A percentile compares a stretch with the other conserved stretches of the same genome.
phyloP scores from a whole-genome alignment of 768 basidiomycete species.

The Leccinum obscurum region DNA sequence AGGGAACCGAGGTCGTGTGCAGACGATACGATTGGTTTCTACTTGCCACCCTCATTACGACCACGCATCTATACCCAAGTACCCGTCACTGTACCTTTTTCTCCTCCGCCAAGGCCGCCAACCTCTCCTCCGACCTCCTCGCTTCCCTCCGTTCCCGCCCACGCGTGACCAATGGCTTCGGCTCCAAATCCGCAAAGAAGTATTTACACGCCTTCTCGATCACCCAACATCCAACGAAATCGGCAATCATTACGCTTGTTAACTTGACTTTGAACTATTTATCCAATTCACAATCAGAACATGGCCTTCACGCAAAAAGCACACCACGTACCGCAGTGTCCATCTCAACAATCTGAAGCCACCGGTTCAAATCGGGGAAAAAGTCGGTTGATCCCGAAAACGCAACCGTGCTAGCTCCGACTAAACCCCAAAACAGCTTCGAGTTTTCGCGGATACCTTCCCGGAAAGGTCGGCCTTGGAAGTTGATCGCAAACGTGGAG shows the following conservation, averaged over 20 bases:
- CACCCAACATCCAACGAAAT: slow-evolving; percentile 86
- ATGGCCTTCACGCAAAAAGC: neutral
- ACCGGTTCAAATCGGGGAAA: slow-evolving; percentile 91
- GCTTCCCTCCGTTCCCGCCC: slow-evolving; percentile 79
- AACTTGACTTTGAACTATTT: slow-evolving; percentile 79
- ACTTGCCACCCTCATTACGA: neutral
- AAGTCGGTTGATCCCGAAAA: slow-evolving; percentile 94
- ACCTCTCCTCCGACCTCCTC: slow-evolving; percentile 45
- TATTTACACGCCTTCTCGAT: slow-evolving; percentile 83
- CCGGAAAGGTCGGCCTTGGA: slow-evolving; percentile 97
- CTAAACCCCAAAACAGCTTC: slow-evolving; percentile 89
- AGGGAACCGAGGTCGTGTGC: neutral
- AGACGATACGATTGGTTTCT: neutral
- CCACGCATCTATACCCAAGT: neutral
- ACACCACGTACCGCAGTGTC: slow-evolving; percentile 51
- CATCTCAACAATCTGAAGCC: slow-evolving; percentile 98
- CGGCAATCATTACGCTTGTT: slow-evolving; percentile 78
- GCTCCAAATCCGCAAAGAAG: slow-evolving; percentile 86
- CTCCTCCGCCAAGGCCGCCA: slow-evolving; percentile 24
- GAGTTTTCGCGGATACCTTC: slow-evolving; percentile 97
- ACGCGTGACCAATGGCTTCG: slow-evolving; percentile 79
- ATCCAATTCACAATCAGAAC: neutral
- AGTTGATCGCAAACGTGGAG: slow-evolving; percentile 98
- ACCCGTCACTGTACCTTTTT: slow-evolving; percentile 38
- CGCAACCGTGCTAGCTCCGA: slow-evolving; percentile 87